phyloP scores from a whole-genome alignment of 257 asterid species.

The Solanum dulcamara region DNA sequence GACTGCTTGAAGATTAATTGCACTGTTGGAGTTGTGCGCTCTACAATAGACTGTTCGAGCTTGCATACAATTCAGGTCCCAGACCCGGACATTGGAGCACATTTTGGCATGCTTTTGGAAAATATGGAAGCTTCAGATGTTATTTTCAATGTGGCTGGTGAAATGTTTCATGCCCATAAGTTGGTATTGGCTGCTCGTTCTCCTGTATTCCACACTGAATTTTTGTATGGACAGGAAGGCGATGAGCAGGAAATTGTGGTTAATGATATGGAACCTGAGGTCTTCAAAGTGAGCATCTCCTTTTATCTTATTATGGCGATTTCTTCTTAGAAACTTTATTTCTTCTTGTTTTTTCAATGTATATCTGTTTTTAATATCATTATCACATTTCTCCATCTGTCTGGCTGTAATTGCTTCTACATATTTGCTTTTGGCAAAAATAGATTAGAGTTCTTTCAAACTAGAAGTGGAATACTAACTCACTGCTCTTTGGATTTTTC shows the following conservation, averaged over 20 bases:
- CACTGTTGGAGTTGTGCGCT: conserved; percentile 96
- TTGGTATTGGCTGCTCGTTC: conserved; percentile 97
- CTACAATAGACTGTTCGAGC: conserved; percentile 77
- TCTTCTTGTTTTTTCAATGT: neutral
- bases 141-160: conserved; percentile 69
- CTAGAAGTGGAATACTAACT: neutral
- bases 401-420: neutral
- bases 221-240: conserved; percentile 42
- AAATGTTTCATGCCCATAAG: conserved; percentile 81
- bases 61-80: conserved; percentile 82
- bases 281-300: conserved; percentile 54
- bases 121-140: conserved; percentile 79
- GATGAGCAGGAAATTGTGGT: conserved; percentile 57
- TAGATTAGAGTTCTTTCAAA: neutral
- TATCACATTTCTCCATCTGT: neutral
- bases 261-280: conserved; percentile 76
- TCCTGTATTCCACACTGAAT: conserved; percentile 44
- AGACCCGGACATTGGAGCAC: conserved; percentile 75
- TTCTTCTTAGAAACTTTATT: neutral
- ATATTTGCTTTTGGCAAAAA: neutral
- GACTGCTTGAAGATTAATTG: conserved; percentile 98
- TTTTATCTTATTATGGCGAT: neutral
- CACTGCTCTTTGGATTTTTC: neutral
- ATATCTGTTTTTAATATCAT: neutral
- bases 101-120: conserved; percentile 82